phyloP scores from a whole-genome alignment of 1,284 basidiomycete species.

The Ganoderma lingzhi region DNA sequence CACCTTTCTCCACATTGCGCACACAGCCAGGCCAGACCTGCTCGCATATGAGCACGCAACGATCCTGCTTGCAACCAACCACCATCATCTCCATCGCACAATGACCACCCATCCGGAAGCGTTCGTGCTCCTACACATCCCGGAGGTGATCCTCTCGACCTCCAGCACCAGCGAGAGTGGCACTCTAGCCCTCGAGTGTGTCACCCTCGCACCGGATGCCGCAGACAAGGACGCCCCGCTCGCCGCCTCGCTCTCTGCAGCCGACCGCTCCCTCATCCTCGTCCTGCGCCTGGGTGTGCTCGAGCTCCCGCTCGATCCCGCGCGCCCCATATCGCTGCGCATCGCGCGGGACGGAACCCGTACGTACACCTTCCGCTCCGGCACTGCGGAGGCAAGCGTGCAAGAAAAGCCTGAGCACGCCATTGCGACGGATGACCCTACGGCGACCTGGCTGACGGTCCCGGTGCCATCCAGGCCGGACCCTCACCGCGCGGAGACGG shows the following conservation, averaged over 20 bases:
- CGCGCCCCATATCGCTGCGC: constrained; percentile 49
- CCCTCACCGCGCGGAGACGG: constrained; percentile 58
- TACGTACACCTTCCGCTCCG: constrained; percentile 47
- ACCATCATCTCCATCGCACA: background rate
- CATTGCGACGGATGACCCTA: constrained; percentile 2
- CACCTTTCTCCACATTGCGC: background rate
- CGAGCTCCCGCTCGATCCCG: constrained; percentile 68
- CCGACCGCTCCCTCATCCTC: constrained; percentile 63
- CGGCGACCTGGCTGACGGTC: constrained; percentile 47
- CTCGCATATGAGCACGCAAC: constrained; percentile 22
- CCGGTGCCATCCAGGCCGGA: constrained; percentile 45
- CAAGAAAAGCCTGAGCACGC: constrained; percentile 32
- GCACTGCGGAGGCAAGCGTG: constrained; percentile 19
- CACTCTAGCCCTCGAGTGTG: constrained; percentile 60
- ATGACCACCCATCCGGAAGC: constrained; percentile 47
- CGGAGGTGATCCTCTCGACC: constrained; percentile 52
- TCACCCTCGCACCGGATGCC: constrained; percentile 50
- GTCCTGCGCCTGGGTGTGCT: constrained; percentile 65
- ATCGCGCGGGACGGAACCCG: constrained; percentile 47
- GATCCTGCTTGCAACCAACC: background rate
- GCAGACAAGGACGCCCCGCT: constrained; percentile 37
- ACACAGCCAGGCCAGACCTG: background rate
- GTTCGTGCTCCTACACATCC: constrained; percentile 61
- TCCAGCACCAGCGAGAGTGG: constrained; percentile 48
- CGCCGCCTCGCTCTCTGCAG: constrained; percentile 30